Evolutionary conservation across 2,329 filamentous ascomycete species (phyloP), one percentile per base, ranked within the genome.

Genomic region (Diaporthe citriasiana): DNA sequence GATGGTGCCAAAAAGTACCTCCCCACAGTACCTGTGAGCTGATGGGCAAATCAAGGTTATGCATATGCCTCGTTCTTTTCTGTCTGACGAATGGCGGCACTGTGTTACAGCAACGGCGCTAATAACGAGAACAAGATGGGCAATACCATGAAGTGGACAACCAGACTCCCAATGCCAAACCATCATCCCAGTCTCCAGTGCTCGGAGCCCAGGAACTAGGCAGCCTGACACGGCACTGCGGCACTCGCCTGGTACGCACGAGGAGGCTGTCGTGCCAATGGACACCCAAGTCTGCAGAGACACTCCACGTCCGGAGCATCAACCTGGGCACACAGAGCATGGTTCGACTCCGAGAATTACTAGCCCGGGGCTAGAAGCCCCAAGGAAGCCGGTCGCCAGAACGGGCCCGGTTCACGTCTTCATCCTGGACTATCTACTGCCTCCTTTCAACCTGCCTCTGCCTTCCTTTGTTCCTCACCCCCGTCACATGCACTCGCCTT

Each of bases 291-390:
- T 59, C 55, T 47, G 59, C 63, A 68, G 45, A 27, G 47, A 40
- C 33, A 68, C 63, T 22, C 45, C 55, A 27, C 33, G 69, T 42
- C 53, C 42, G 42, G 45, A 57, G 50, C 30, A 57, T 27, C 33
- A 59, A 60, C 30, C 42, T 47, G 69, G 69, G 45, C 56, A 60
- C 22, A 42, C 38, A 63, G 19, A 38, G 27, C 35, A 63, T 63
- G 59, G 70, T 71, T 60, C 45, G 56, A 55, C 55, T 59, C n/a
- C 25, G 17, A 27, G 27, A 45, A 10, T 33, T 42, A 45, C 50
- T 63, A 60, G 55, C 27, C 63, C 42, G 35, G 70, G 30, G 70
- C 70, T 74, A 70, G 70, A 72, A 72, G 70, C n/a, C 59, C 63
- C 70, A 66, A 55, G 63, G 66, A 75, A 71, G 71, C 66, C 50